A percentile compares a stretch with the other conserved stretches of the same genome.
Evolutionary conservation across 257 asterid species (phyloP).

Genomic region (Fraxinus excelsior): DNA sequence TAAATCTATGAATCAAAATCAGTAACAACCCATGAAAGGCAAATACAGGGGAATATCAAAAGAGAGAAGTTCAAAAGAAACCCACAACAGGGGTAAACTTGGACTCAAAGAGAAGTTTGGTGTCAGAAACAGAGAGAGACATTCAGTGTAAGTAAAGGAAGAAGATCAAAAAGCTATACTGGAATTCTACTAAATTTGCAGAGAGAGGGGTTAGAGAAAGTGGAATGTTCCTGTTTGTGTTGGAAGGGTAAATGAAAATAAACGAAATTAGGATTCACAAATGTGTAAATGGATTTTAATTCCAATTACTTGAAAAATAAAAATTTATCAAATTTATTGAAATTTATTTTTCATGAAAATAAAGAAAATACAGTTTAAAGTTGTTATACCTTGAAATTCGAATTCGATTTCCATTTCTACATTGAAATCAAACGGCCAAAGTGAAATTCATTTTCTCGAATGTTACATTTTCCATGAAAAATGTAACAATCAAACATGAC

Average conservation of each 20-base stretch:
- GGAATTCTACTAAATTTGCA: slow-evolving; percentile 18
- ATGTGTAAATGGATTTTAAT: too few relatives aligned
- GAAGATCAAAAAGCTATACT: slow-evolving; percentile 11
- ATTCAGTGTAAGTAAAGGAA: slow-evolving; percentile 2
- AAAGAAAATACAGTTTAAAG: too few relatives aligned
- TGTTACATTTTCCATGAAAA: too few relatives aligned
- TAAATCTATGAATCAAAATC: slow-evolving; percentile 53
- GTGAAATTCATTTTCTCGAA: too few relatives aligned
- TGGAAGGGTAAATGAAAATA: neutral
- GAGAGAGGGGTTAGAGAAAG: slow-evolving; percentile 24
- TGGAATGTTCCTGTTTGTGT: slow-evolving; percentile 14
- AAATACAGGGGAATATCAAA: slow-evolving; percentile 38
- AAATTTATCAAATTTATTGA: too few relatives aligned
- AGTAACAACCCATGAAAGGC: slow-evolving; percentile 52
- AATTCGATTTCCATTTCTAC: too few relatives aligned
- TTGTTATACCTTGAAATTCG: too few relatives aligned
- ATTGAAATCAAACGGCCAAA: too few relatives aligned
- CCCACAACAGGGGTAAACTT: slow-evolving; percentile 44
- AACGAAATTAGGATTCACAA: too few relatives aligned
- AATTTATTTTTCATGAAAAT: too few relatives aligned
- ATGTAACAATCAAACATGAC: too few relatives aligned
- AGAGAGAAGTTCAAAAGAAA: slow-evolving; percentile 28
- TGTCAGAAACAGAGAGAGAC: slow-evolving; percentile 45
- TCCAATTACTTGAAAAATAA: too few relatives aligned
- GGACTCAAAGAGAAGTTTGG: slow-evolving; percentile 75